Evolutionary conservation across 148 eudicot genomes (phyloP), one percentile per base, ranked within the genome.

Genomic region (Spergularia bocconei): DNA sequence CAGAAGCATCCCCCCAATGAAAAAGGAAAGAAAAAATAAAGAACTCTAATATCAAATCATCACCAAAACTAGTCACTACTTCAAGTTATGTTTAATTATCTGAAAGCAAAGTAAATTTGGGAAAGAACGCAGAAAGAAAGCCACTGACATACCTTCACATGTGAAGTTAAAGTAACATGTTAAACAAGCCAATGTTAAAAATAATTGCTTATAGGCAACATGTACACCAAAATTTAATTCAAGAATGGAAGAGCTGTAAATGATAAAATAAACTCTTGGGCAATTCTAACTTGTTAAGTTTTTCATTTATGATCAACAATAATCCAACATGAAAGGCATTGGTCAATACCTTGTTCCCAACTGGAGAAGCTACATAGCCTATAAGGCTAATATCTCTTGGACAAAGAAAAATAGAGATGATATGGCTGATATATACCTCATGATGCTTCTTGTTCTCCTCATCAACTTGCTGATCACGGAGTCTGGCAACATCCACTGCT

Each of bases 381-480:
- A 14, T 52, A 71, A 38, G 11, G 11, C 52, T 11, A 52, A 50
- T 38, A 38, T 25, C 29, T 16, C 44, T 55, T 7, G 6, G 41
- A 44, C 10, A 9, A 72, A 54, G 44, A 67, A 55, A 69, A 77
- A 63, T 13, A 17, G 13, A 74, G 20, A 58, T 11, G n/a, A 74
- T 64, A 64, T 1, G 23, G 19, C 20, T 9, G 36, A 50, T 71
- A 72, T 74, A 63, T 80, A 96, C 99, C 99, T 96, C 92, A 20
- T 94, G 90, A 85, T 96, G 99, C 80, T 84, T 91, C 85, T 73
- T 63, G 76, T 87, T 92, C 81, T 96, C 99, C 71, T 89, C 98
- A 72, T 91, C 98, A 83, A 91, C 90, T 84, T 92, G 93, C 82
- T 88, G 86, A 79, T 96, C 97, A 66, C 94, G 91, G 72, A 88